phyloP scores from a whole-genome alignment of 208 protist species.

The Leishmania arabica region DNA sequence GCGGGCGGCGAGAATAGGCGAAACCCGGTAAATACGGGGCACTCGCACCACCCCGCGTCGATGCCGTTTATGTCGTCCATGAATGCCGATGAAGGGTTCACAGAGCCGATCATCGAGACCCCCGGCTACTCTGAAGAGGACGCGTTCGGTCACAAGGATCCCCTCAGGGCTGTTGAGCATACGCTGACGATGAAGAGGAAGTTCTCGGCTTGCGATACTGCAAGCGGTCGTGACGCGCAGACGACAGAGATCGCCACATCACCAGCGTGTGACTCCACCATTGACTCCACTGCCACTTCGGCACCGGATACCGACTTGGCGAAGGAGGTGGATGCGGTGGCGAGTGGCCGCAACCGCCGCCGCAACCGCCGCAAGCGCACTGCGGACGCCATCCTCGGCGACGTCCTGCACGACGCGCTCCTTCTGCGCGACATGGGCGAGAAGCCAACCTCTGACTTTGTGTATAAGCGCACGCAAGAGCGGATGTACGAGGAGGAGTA shows the following conservation, averaged over 20 bases:
- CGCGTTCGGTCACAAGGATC: constrained; percentile 54
- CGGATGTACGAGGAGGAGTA: constrained; percentile 87
- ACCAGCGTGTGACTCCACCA: neutral
- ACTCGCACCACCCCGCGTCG: neutral
- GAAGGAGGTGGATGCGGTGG: constrained; percentile 26
- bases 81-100: constrained; percentile 11
- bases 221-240: neutral
- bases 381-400: constrained; percentile 76
- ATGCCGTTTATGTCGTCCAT: neutral
- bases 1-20: neutral
- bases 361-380: constrained; percentile 60
- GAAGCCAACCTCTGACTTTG: constrained; percentile 77
- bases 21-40: neutral
- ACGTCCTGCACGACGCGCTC: constrained; percentile 84
- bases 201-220: neutral
- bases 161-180: constrained; percentile 42
- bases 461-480: constrained; percentile 87
- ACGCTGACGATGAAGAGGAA: constrained; percentile 17
- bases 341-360: constrained; percentile 34
- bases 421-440: constrained; percentile 77
- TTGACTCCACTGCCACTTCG: neutral
- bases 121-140: constrained; percentile 54
- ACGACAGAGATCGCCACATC: neutral
- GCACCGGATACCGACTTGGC: neutral
- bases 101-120: constrained; percentile 14